phyloP scores from a whole-genome alignment of 495 filamentous ascomycete genomes.

The Xylaria grammica region DNA sequence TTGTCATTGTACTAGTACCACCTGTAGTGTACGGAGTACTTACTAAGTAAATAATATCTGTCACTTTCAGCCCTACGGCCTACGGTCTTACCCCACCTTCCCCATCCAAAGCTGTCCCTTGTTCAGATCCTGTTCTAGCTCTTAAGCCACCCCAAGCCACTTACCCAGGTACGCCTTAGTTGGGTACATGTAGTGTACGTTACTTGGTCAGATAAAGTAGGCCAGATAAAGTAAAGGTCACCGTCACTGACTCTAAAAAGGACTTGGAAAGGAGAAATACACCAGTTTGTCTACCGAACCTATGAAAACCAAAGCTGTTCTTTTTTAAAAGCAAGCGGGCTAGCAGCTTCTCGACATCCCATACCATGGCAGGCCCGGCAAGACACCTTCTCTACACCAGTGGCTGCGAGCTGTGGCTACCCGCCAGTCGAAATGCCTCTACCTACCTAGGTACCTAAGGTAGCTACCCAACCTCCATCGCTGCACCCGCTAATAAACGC shows the following conservation, averaged over 20 bases:
- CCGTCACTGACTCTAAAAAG: too few relatives aligned
- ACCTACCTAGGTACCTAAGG: too few relatives aligned
- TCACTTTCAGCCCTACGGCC: constrained; percentile 24
- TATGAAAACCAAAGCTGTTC: not conserved
- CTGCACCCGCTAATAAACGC: constrained; percentile 22
- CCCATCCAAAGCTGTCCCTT: not conserved
- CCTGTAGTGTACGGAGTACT: not conserved
- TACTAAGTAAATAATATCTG: constrained; percentile 6
- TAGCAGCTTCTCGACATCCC: too few relatives aligned
- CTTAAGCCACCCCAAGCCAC: not conserved
- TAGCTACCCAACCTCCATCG: not conserved
- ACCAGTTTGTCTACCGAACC: not conserved
- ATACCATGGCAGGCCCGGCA: too few relatives aligned
- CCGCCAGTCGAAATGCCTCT: not conserved
- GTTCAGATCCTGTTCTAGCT: too few relatives aligned
- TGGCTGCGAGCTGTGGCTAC: not conserved
- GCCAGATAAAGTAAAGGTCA: not conserved
- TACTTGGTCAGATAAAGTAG: not conserved
- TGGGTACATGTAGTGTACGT: too few relatives aligned
- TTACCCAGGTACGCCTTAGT: not conserved
- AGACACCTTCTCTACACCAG: not conserved
- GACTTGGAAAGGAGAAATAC: too few relatives aligned
- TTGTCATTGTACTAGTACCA: not conserved
- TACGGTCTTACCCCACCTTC: not conserved
- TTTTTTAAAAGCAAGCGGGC: not conserved